A percentile compares a stretch with the other conserved stretches of the same genome.
Conservation (phyloP, 2,329 filamentous ascomycete species). For the Colletotrichum camelliae region DNA sequence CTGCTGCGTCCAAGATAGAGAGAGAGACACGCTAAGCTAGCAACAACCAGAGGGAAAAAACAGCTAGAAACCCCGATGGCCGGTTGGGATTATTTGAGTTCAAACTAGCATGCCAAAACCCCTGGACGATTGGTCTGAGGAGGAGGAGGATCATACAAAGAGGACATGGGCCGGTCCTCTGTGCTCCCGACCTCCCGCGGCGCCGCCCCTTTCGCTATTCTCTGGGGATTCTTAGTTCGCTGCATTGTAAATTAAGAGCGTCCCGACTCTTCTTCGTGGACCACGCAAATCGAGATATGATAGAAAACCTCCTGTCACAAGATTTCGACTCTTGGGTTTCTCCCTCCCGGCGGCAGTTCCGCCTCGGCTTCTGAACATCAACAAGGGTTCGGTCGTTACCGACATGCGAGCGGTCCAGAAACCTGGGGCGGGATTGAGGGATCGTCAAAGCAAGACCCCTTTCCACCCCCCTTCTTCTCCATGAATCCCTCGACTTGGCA, state of each 20-base stretch:
- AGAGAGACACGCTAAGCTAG: no score
- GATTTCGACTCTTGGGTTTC: background rate
- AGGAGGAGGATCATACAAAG: background rate
- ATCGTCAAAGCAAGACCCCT: background rate
- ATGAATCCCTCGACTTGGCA: background rate
- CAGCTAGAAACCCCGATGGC: background rate
- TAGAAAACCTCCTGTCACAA: background rate
- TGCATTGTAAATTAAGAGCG: background rate
- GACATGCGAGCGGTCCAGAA: background rate
- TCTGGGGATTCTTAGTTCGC: background rate
- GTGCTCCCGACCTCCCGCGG: background rate
- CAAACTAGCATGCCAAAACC: background rate
- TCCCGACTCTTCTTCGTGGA: background rate
- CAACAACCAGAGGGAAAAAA: background rate
- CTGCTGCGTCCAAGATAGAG: background rate
- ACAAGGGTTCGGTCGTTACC: background rate
- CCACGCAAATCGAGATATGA: background rate
- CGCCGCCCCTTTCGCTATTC: background rate
- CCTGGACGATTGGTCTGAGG: background rate
- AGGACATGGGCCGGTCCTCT: background rate
- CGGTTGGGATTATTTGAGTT: conserved; percentile 6
- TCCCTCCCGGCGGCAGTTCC: background rate
- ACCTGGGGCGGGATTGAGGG: background rate
- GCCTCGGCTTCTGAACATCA: background rate
- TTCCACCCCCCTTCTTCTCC: background rate